phyloP scores from a whole-genome alignment of 2,329 filamentous ascomycete genomes.

The Ustulina deusta region DNA sequence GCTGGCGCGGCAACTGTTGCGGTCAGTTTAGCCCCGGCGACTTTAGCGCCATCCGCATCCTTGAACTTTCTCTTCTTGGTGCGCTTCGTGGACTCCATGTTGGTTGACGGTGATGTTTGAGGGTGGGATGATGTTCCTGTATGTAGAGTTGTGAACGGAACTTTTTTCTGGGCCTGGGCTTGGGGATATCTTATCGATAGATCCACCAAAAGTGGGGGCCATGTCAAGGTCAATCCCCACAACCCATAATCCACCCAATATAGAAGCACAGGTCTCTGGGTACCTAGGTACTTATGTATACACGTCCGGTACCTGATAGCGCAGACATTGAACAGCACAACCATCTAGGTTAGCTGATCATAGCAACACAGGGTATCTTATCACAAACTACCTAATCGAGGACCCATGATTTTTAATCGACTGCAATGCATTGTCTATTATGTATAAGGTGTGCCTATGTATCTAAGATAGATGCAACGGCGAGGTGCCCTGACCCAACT shows the following conservation, averaged over 20 bases:
- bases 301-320: too few relatives aligned
- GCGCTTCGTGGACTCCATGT: slow-evolving; percentile 47
- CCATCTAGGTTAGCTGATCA: too few relatives aligned
- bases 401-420: neutral
- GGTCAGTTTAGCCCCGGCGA: slow-evolving; percentile 47
- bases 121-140: slow-evolving; percentile 20
- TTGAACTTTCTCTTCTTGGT: slow-evolving; percentile 60
- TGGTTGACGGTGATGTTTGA: slow-evolving; percentile 28
- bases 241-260: neutral
- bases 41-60: slow-evolving; percentile 50
- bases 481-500: slow-evolving; percentile 8
- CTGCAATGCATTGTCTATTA: slow-evolving; percentile 27
- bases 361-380: neutral
- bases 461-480: slow-evolving; percentile 27
- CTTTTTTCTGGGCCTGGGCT: slow-evolving; percentile 34
- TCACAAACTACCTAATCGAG: neutral
- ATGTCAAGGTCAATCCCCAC: neutral
- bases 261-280: too few relatives aligned
- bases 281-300: neutral
- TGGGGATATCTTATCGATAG: slow-evolving; percentile 33
- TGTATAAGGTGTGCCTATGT: slow-evolving; percentile 3
- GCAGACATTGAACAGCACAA: too few relatives aligned
- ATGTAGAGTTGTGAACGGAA: slow-evolving; percentile 25
- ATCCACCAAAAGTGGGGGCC: neutral
- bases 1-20: slow-evolving; percentile 51